phyloP scores from a whole-genome alignment of 2,329 filamentous ascomycete species.

The Cytospora leucostoma region DNA sequence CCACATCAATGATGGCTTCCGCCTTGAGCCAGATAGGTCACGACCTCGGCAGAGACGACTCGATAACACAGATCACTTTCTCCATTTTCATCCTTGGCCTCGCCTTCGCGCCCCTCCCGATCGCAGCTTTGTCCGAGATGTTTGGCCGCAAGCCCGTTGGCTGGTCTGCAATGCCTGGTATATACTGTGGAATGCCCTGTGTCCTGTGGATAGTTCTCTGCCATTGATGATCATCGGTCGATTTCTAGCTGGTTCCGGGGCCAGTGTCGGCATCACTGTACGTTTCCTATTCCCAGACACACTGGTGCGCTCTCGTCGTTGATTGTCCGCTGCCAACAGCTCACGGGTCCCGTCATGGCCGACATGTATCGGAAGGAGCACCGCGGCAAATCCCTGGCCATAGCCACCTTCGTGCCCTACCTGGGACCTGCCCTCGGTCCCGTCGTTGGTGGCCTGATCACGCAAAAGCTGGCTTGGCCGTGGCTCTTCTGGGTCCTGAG shows the following conservation, averaged over 20 bases:
- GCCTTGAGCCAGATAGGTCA: constrained; percentile 37
- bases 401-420: constrained; percentile 10
- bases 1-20: constrained; percentile 41
- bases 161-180: constrained; percentile 38
- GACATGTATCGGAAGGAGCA: constrained; percentile 10
- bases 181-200: constrained; percentile 38
- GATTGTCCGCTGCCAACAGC: neutral
- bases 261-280: constrained; percentile 12
- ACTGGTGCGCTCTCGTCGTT: neutral
- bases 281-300: neutral
- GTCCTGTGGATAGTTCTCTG: constrained; percentile 43
- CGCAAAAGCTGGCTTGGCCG: constrained; percentile 42
- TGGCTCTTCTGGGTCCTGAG: constrained; percentile 49
- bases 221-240: constrained; percentile 9
- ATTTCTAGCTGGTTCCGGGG: constrained; percentile 9
- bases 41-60: constrained; percentile 36
- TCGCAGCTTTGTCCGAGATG: constrained; percentile 40
- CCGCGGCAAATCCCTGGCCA: constrained; percentile 10
- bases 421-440: constrained; percentile 47
- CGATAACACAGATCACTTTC: constrained; percentile 38
- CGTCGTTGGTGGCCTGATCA: constrained; percentile 45
- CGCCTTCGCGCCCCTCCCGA: constrained; percentile 38
- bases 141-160: constrained; percentile 41
- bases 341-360: constrained; percentile 10
- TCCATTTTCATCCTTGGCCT: constrained; percentile 41